These are phyloP conservation scores for Verticillium nubilum DNA, from an alignment of 2,329 filamentous ascomycete genomes.

Conservation along the genomic window DNA sequence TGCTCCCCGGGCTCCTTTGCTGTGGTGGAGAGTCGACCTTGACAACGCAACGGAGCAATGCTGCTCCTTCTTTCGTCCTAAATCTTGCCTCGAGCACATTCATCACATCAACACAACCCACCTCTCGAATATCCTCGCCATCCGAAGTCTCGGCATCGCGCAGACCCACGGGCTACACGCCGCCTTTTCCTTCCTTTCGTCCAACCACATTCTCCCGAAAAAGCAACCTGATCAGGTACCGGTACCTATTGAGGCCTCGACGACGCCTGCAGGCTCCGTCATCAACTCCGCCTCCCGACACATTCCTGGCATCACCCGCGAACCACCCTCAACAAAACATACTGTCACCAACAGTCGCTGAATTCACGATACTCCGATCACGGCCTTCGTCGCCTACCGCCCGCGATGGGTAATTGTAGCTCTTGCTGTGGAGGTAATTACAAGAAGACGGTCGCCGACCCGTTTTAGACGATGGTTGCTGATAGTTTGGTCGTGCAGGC, in stretches of 20 bases:
- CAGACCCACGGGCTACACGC: background rate
- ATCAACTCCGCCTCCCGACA: background rate
- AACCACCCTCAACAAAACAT: background rate
- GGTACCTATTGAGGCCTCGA: background rate
- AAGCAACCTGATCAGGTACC: background rate
- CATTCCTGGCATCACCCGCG: background rate
- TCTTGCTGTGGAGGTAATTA: conserved; percentile 54
- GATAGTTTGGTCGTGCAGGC: conserved; percentile 36
- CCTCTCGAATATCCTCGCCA: background rate
- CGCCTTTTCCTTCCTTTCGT: conserved; percentile 1
- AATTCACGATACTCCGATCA: background rate
- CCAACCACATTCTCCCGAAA: background rate
- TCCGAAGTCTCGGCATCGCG: background rate
- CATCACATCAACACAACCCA: background rate
- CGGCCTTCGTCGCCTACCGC: background rate
- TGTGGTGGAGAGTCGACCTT: background rate
- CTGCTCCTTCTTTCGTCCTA: background rate
- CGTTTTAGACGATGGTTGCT: conserved; percentile 21
- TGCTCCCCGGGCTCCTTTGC: background rate
- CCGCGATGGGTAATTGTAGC: conserved; percentile 56
- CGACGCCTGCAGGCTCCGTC: background rate
- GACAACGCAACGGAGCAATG: background rate
- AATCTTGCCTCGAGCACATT: background rate
- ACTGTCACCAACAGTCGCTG: background rate
- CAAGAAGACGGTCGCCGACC: background rate